Evolutionary conservation across 2,329 filamentous ascomycete genomes (phyloP), one percentile per base, ranked within the genome.

Genomic region (Pseudogymnoascus sp.): DNA sequence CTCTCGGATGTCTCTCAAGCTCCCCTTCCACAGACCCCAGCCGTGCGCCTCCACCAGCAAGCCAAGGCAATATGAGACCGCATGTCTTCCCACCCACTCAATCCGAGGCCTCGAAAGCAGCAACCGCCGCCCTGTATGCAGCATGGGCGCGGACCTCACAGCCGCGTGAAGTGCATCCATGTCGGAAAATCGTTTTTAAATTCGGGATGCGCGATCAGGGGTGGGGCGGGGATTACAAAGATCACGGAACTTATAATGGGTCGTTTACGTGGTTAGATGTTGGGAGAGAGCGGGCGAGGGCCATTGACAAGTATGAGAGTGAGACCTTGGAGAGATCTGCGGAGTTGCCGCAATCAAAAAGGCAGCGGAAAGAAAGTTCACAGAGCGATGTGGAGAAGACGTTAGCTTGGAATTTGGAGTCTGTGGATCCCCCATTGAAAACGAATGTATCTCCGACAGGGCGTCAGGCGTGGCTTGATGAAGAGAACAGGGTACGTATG

Each of bases 181-280:
- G 82, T 60, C 80, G 83, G 37, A 88, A 85, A 72, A 77, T 88
- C 18, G 80, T 86, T 21, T 88, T 88, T 71, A 82, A 79, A 4
- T 77, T 86, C 42, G 72, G 72, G 9, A 84, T 82, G 69, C 76
- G 73, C 59, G 86, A 88, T 65, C 86, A 88, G 67, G 86, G 85
- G 3, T 85, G 79, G 78, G 77, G 79, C 34, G 76, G 78, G 12
- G 25, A 7, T 2, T 3, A n/a, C 8, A 28, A 31, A 7, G 65
- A 72, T 0, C 69, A 69, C 1, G 77, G 76, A 1, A 77, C 77
- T 1, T 87, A 79, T 62, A 66, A 70, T 0, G 75, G 72, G 2
- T 83, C 85, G 0, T 85, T 75, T 73, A 85, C 85, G 0, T 88
- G 85, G 85, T 87, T 87, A 64, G 85, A 87, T 63, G 83, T 79